Evolutionary conservation across 1,284 basidiomycete genomes (phyloP).

Genomic region (Marasmius fiardii): DNA sequence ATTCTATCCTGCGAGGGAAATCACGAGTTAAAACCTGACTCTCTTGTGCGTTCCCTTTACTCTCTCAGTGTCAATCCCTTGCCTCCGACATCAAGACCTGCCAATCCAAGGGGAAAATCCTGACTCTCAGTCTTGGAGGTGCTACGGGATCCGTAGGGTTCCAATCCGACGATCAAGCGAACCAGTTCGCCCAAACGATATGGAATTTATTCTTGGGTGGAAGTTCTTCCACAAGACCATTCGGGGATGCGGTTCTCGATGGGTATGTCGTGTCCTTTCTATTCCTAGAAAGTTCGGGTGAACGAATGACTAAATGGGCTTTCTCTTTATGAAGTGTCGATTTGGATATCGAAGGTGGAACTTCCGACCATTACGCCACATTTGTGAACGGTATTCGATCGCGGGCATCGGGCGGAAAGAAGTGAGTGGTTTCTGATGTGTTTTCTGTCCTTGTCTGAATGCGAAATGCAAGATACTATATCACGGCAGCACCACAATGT

Average conservation of each 20-base stretch:
- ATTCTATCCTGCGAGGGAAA: no score
- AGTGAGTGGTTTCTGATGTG: slow-evolving; percentile 29
- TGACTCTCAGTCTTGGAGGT: slow-evolving; percentile 39
- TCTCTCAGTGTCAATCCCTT: slow-evolving; percentile 38
- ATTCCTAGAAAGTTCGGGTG: no score
- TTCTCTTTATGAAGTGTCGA: slow-evolving; percentile 44
- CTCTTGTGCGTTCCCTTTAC: neutral
- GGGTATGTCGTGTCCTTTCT: no score
- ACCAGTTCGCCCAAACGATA: slow-evolving; percentile 53
- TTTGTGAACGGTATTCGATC: slow-evolving; percentile 59
- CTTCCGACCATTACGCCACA: slow-evolving; percentile 49
- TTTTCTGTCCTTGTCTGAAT: no score
- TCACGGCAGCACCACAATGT: slow-evolving; percentile 57
- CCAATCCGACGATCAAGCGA: slow-evolving; percentile 47
- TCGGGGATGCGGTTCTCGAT: slow-evolving; percentile 53
- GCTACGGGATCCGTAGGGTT: slow-evolving; percentile 54
- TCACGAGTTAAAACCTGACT: no score
- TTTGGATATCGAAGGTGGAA: slow-evolving; percentile 63
- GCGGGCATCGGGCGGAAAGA: slow-evolving; percentile 48
- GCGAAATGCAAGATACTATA: slow-evolving; percentile 44
- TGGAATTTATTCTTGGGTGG: slow-evolving; percentile 63
- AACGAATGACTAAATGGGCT: neutral
- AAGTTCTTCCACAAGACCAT: slow-evolving; percentile 33
- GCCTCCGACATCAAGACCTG: slow-evolving; percentile 55
- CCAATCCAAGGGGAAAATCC: slow-evolving; percentile 59